These are phyloP conservation scores for Phytophthora macrochlamydospora DNA, from an alignment of 352 stramenopile species.

Conservation along the genomic window DNA sequence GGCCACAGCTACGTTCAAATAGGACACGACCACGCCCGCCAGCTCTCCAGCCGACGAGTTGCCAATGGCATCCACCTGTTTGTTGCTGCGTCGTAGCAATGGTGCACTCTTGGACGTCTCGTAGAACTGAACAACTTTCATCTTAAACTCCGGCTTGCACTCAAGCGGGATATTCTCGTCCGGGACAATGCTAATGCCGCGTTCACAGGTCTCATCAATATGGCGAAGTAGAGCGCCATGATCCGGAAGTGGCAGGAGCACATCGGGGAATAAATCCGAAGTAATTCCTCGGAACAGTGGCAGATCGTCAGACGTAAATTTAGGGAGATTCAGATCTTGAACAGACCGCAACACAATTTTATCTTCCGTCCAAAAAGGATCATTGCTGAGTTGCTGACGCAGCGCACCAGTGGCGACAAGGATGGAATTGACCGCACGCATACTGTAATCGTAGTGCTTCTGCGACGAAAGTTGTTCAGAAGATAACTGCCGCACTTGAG, in stretches of 20 bases:
- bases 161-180: slow-evolving; percentile 68
- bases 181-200: slow-evolving; percentile 64
- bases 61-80: slow-evolving; percentile 66
- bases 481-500: slow-evolving; percentile 93
- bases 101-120: slow-evolving; percentile 68
- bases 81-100: slow-evolving; percentile 58
- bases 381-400: slow-evolving; percentile 87
- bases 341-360: slow-evolving; percentile 93
- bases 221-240: slow-evolving; percentile 78
- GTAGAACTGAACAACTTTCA: slow-evolving; percentile 88
- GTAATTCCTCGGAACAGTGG: slow-evolving; percentile 94
- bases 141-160: slow-evolving; percentile 84
- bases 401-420: slow-evolving; percentile 93
- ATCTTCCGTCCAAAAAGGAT: slow-evolving; percentile 90
- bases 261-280: slow-evolving; percentile 92
- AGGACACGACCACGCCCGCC: slow-evolving; percentile 73
- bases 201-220: slow-evolving; percentile 83
- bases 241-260: slow-evolving; percentile 88
- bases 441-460: slow-evolving; percentile 97
- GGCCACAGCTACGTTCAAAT: slow-evolving; percentile 55
- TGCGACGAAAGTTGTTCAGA: slow-evolving; percentile 94
- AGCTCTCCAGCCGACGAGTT: slow-evolving; percentile 65
- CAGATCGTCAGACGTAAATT: slow-evolving; percentile 94
- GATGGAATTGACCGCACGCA: slow-evolving; percentile 96
- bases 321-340: slow-evolving; percentile 94